Conservation (phyloP, 2,329 filamentous ascomycete species). For the Westerdykella aurantiaca region DNA sequence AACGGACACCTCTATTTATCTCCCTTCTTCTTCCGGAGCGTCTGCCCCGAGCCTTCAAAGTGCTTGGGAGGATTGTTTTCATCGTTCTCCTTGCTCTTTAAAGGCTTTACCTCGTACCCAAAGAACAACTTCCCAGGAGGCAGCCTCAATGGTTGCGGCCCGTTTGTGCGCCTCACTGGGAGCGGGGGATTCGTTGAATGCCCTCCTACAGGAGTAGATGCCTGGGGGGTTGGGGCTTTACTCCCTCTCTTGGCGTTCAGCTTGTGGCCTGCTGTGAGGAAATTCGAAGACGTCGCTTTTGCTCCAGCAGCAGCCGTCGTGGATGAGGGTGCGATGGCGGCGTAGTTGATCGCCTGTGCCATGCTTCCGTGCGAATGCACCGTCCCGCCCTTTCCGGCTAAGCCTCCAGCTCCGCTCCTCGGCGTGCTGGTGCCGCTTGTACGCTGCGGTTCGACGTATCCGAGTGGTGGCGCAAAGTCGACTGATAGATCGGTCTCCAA, state of each 20-base stretch:
- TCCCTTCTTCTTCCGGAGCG: conserved; percentile 68
- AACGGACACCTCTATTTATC: conserved; percentile 24
- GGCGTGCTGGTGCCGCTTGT: conserved; percentile 83
- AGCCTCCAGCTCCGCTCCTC: conserved; percentile 56
- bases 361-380: conserved; percentile 85
- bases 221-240: conserved; percentile 62
- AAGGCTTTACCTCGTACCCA: conserved; percentile 85
- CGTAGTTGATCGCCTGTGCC: conserved; percentile 97
- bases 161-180: conserved; percentile 56
- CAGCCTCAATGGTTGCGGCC: conserved; percentile 78
- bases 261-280: conserved; percentile 72
- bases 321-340: conserved; percentile 75
- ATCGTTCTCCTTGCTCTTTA: conserved; percentile 71
- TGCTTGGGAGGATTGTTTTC: conserved; percentile 59
- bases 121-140: conserved; percentile 92
- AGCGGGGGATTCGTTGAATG: conserved; percentile 40
- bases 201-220: conserved; percentile 58
- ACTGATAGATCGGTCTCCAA: conserved; percentile 95
- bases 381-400: conserved; percentile 63
- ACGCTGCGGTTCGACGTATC: conserved; percentile 82
- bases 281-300: conserved; percentile 66
- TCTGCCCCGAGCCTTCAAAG: conserved; percentile 82
- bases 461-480: conserved; percentile 89
- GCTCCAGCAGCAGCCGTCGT: conserved; percentile 58
- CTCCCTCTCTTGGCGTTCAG: conserved; percentile 76